Evolutionary conservation across 345 rosid genomes (phyloP).

Genomic region (Hibiscus tridactylites): DNA sequence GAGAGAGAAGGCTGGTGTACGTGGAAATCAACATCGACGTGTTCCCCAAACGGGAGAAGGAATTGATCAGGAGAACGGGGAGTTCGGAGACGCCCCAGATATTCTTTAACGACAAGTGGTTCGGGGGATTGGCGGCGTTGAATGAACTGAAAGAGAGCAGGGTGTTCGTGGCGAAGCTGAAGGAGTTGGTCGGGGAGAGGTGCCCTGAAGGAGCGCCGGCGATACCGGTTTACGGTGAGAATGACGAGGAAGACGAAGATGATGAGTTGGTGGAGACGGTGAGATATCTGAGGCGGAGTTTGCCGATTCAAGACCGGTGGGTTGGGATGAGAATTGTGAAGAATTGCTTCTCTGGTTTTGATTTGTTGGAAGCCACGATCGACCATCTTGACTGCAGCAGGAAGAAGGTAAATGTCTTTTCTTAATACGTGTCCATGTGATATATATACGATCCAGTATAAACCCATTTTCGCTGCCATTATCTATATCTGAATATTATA

Average conservation of each 20-base stretch:
- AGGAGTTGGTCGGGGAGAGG: slow-evolving; percentile 39
- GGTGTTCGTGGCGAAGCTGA: slow-evolving; percentile 41
- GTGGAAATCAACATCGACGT: slow-evolving; percentile 87
- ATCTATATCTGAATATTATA: too few species aligned
- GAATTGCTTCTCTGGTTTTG: slow-evolving; percentile 73
- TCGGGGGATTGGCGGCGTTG: slow-evolving; percentile 73
- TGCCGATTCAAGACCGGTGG: slow-evolving; percentile 77
- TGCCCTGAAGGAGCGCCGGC: slow-evolving; percentile 58
- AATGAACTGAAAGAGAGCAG: slow-evolving; percentile 71
- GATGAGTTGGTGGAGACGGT: slow-evolving; percentile 48
- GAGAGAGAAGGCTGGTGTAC: slow-evolving; percentile 46
- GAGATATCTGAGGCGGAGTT: slow-evolving; percentile 49
- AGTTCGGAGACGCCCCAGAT: slow-evolving; percentile 72
- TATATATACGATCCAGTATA: too few species aligned
- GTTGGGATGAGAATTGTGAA: slow-evolving; percentile 78
- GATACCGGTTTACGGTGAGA: slow-evolving; percentile 55
- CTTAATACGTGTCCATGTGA: too few species aligned
- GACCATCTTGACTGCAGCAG: slow-evolving; percentile 62
- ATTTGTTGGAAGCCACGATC: slow-evolving; percentile 61
- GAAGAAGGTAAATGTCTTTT: slow-evolving; percentile 32
- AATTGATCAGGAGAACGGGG: slow-evolving; percentile 57
- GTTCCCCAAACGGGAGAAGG: slow-evolving; percentile 48
- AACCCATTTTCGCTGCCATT: too few species aligned
- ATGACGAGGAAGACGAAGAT: slow-evolving; percentile 39
- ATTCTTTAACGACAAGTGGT: slow-evolving; percentile 70